Percentiles rank a stretch among this genome's conserved stretches.
Evolutionary conservation across 148 eudicot species (phyloP).

Genomic region (Heliamphora exappendiculata): DNA sequence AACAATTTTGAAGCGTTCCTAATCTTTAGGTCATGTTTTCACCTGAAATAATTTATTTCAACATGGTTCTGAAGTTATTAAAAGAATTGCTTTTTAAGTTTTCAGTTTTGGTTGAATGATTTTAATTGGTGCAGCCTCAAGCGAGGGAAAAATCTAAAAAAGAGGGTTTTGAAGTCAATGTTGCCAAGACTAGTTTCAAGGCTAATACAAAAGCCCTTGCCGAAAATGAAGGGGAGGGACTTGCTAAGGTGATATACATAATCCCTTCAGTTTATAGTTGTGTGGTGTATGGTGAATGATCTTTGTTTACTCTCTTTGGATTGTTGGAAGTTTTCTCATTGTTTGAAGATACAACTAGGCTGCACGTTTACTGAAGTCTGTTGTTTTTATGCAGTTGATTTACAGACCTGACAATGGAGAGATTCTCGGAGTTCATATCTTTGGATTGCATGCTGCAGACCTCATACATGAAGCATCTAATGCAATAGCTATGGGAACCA

Average conservation of each 20-base stretch:
- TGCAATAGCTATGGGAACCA: constrained; percentile 90
- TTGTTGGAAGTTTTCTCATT: background rate
- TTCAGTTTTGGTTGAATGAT: constrained; percentile 1
- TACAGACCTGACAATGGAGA: constrained; percentile 98
- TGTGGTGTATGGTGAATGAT: background rate
- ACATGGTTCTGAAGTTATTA: background rate
- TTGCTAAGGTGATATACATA: constrained; percentile 71
- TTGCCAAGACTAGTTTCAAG: constrained; percentile 97
- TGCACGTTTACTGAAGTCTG: background rate
- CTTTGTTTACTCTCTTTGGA: background rate
- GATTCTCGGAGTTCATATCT: constrained; percentile 97
- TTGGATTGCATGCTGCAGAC: constrained; percentile 98
- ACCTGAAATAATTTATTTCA: background rate
- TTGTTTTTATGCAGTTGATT: constrained; percentile 58
- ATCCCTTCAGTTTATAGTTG: background rate
- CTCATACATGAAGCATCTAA: constrained; percentile 98
- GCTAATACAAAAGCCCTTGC: constrained; percentile 99
- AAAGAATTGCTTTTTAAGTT: background rate
- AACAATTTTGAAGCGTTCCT: background rate
- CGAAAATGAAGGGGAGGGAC: constrained; percentile 98
- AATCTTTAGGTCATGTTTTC: background rate
- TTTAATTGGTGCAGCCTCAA: constrained; percentile 62
- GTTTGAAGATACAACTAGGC: background rate
- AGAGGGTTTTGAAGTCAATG: constrained; percentile 81
- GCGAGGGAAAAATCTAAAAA: constrained; percentile 92